These are phyloP conservation scores for Amanita inopinata DNA, from an alignment of 768 basidiomycete genomes.

Conservation along the genomic window DNA sequence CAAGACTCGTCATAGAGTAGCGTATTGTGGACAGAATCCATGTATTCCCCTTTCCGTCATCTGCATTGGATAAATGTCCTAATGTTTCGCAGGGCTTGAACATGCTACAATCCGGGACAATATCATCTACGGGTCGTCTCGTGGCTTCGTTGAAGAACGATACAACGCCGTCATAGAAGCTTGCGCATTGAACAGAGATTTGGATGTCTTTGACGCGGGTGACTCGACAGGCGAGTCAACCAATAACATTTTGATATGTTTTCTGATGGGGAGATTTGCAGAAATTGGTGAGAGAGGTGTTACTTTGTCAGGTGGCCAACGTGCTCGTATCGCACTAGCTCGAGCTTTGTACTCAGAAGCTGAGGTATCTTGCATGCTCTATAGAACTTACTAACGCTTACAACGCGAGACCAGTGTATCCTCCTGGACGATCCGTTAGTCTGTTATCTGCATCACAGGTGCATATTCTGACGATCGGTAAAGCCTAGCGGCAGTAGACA, in stretches of 20 bases:
- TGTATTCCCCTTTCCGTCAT: conserved; percentile 27
- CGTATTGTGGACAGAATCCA: conserved; percentile 61
- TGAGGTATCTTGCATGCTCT: conserved; percentile 23
- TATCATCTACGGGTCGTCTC: conserved; percentile 60
- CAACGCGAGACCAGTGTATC: conserved; percentile 29
- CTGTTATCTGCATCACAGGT: conserved; percentile 13
- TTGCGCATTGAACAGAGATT: conserved; percentile 64
- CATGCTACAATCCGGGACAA: conserved; percentile 78
- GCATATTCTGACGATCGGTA: background rate
- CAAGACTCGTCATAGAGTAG: conserved; percentile 50
- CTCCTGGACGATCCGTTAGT: conserved; percentile 66
- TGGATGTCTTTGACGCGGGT: conserved; percentile 64
- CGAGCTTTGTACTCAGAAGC: conserved; percentile 72
- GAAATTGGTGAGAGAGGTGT: conserved; percentile 81
- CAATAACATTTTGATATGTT: background rate
- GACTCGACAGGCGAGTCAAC: conserved; percentile 71
- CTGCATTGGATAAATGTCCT: background rate
- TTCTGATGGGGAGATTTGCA: conserved; percentile 11
- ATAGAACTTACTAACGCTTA: conserved; percentile 1
- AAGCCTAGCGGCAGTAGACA: conserved; percentile 63
- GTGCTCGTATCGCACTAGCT: conserved; percentile 68
- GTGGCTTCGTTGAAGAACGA: conserved; percentile 49
- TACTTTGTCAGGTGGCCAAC: conserved; percentile 64
- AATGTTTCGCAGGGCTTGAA: conserved; percentile 46
- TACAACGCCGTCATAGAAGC: conserved; percentile 63